Evolutionary conservation across 2,329 filamentous ascomycete species (phyloP).

Genomic region (Seiridium cupressi): DNA sequence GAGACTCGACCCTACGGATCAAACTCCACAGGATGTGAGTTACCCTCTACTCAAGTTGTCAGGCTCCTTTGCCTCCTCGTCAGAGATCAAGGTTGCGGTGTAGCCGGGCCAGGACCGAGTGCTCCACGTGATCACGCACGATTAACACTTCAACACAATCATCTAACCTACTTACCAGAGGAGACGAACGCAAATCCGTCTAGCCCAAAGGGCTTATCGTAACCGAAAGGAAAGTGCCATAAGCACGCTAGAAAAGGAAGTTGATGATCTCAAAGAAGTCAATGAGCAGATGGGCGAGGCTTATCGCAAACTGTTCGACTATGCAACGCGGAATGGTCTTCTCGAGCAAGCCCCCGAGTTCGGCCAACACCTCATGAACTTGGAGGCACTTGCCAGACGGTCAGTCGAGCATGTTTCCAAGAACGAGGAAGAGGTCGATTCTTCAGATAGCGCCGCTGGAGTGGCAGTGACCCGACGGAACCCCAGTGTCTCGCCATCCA

Average conservation of each 20-base stretch:
- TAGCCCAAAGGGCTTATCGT: slow-evolving; percentile 83
- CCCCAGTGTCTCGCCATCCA: neutral
- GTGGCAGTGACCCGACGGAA: slow-evolving; percentile 10
- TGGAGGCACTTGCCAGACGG: slow-evolving; percentile 53
- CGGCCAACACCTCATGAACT: slow-evolving; percentile 56
- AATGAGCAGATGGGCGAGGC: slow-evolving; percentile 73
- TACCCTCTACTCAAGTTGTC: neutral
- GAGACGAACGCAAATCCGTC: slow-evolving; percentile 80
- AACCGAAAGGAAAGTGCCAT: slow-evolving; percentile 83
- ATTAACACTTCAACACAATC: neutral
- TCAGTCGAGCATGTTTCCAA: slow-evolving; percentile 29
- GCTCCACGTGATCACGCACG: too few species aligned
- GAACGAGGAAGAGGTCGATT: slow-evolving; percentile 23
- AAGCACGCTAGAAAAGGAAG: slow-evolving; percentile 66
- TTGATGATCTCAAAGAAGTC: slow-evolving; percentile 64
- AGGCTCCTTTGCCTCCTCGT: too few species aligned
- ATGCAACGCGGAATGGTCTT: slow-evolving; percentile 55
- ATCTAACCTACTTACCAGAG: slow-evolving; percentile 47
- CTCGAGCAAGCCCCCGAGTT: slow-evolving; percentile 56
- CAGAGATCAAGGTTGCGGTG: neutral
- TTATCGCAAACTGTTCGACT: slow-evolving; percentile 67
- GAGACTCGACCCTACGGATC: slow-evolving; percentile 72
- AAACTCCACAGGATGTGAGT: slow-evolving; percentile 76
- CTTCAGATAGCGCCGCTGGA: slow-evolving; percentile 19
- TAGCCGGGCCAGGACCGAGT: too few species aligned